Evolutionary conservation across 2,329 filamentous ascomycete species (phyloP).

Genomic region (Talaromyces sp.): DNA sequence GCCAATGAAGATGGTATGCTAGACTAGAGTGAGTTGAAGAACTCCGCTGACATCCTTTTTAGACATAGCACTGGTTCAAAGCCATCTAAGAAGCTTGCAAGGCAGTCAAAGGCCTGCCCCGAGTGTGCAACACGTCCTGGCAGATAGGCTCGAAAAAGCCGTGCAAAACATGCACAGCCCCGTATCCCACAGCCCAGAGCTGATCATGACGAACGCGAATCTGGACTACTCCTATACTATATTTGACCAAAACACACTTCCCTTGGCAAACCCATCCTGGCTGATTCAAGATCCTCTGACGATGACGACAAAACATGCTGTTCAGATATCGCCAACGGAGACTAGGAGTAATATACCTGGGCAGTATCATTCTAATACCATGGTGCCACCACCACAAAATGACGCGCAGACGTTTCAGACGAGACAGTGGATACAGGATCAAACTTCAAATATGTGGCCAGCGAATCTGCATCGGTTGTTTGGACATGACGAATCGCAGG

Average conservation of each 20-base stretch:
- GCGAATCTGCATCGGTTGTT: conserved; percentile 3
- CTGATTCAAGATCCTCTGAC: conserved; percentile 17
- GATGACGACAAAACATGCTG: not conserved
- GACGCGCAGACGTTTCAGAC: not conserved
- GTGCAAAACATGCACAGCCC: conserved; percentile 27
- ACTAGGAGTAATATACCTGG: not conserved
- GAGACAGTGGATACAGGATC: conserved; percentile 3
- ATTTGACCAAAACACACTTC: conserved; percentile 27
- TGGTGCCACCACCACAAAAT: not conserved
- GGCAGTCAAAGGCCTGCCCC: conserved; percentile 17
- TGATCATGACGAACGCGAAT: conserved; percentile 17
- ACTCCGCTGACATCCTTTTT: not conserved
- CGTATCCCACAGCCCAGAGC: conserved; percentile 18
- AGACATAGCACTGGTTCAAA: conserved; percentile 24
- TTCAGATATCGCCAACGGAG: conserved; percentile 3
- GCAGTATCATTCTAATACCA: not conserved
- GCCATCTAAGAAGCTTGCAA: conserved; percentile 22
- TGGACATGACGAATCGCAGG: not conserved
- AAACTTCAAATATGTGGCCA: not conserved
- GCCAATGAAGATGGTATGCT: conserved; percentile 24
- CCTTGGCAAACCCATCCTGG: conserved; percentile 25
- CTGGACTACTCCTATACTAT: conserved; percentile 26
- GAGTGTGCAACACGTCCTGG: conserved; percentile 23
- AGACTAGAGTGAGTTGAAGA: not conserved
- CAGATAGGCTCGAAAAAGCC: conserved; percentile 21